Evolutionary conservation across 139 green algal genomes (phyloP), one percentile per base, ranked within the genome.

Genomic region (Chlorokybus atmophyticus): DNA sequence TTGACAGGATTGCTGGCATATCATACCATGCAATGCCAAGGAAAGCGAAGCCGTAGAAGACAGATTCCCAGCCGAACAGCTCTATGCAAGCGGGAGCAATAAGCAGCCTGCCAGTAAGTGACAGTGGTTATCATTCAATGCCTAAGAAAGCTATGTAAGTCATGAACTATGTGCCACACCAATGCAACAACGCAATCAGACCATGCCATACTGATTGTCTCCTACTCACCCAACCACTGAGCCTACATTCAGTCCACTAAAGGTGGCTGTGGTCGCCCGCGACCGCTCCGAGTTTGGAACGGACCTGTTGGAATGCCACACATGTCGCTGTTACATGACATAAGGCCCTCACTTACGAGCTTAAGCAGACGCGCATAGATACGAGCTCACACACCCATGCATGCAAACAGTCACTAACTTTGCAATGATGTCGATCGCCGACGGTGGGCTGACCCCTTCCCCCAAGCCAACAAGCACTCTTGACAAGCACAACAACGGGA

Each of bases 191-290:
- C n/a, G n/a, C n/a, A n/a, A n/a, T n/a, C n/a, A n/a, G n/a, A n/a
- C n/a, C n/a, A n/a, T n/a, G n/a, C n/a, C n/a, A n/a, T n/a, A n/a
- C n/a, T n/a, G n/a, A n/a, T n/a, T n/a, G n/a, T n/a, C 17, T 44
- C 38, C 38, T 17, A 14, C 55, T 62, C 14, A 70, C 62, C 62
- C 63, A 3, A 52, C 25, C 48, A 72, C 57, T 32, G 56, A 82
- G 38, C 91, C 91, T 3, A 94, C 74, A 62, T 97, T 87, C 50
- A 98, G 80, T 5, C 88, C 91, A 14, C 70, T 75, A 74, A 96
- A 97, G 28, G 93, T 77, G 52, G 88, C 85, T 25, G 78, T 78
- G 3, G 88, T 82, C 14, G 89, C 82, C 1, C 83, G 71, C 1
- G 83, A 82, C 24, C 90, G 76, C 69, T 95, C 76, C 0, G 64